Evolutionary conservation across 108 stramenopile genomes (phyloP).

Genomic region (Bacterosira constricta): DNA sequence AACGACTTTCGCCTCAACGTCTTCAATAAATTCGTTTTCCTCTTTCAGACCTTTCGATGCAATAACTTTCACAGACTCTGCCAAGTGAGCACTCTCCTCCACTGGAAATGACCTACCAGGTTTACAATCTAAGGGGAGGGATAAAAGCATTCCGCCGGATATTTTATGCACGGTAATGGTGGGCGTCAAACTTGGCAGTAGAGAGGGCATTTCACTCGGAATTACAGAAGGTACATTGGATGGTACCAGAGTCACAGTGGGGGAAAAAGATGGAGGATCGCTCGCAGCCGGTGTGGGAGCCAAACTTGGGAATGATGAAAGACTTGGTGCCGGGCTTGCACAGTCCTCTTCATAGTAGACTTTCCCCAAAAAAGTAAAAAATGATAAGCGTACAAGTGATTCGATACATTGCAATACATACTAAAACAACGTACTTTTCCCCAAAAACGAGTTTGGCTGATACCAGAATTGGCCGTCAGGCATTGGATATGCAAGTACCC

Average conservation of each 20-base stretch:
- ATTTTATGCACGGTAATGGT: background rate
- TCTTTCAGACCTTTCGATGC: background rate
- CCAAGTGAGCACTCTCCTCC: constrained; percentile 10
- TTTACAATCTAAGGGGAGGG: background rate
- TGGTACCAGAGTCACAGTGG: background rate
- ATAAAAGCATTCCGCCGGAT: constrained; percentile 1
- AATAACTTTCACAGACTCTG: constrained; percentile 3
- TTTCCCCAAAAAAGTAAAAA: constrained; percentile 8
- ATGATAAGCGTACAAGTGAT: too few relatives aligned
- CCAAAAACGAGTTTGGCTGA: too few relatives aligned
- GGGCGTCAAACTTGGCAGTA: background rate
- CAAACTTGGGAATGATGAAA: constrained; percentile 5
- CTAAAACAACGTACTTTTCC: too few relatives aligned
- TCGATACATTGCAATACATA: too few relatives aligned
- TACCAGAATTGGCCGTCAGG: background rate
- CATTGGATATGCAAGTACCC: constrained; percentile 2
- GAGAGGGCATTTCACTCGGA: constrained; percentile 1
- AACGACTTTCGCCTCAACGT: background rate
- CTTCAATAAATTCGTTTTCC: background rate
- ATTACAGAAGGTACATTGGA: background rate
- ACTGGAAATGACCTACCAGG: background rate
- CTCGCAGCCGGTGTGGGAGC: background rate
- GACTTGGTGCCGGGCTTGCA: constrained; percentile 9
- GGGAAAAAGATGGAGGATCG: background rate
- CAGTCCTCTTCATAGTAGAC: constrained; percentile 20